Conservation (phyloP, 2,329 filamentous ascomycete species). For the Claviceps humidiphila region DNA sequence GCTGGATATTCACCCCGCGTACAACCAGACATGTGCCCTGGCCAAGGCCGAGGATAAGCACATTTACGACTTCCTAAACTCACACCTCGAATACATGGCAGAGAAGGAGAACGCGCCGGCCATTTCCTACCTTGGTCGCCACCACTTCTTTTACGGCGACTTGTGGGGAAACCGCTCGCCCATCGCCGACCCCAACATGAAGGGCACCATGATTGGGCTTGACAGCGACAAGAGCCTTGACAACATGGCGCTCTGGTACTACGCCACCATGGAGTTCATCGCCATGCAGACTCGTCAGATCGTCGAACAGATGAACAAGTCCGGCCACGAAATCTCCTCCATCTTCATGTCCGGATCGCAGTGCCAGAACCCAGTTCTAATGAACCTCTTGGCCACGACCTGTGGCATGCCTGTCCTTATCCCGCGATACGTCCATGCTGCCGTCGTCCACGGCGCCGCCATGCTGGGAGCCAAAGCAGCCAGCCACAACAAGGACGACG, state of each 20-base stretch:
- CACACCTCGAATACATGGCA: slow-evolving; percentile 66
- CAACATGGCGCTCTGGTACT: slow-evolving; percentile 83
- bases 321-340: slow-evolving; percentile 74
- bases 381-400: slow-evolving; percentile 79
- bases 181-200: slow-evolving; percentile 86
- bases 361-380: slow-evolving; percentile 88
- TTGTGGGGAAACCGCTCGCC: slow-evolving; percentile 94
- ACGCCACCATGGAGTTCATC: slow-evolving; percentile 95
- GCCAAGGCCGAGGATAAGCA: slow-evolving; percentile 74
- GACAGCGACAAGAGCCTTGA: slow-evolving; percentile 78
- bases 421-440: slow-evolving; percentile 84
- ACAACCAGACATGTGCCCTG: slow-evolving; percentile 63
- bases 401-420: slow-evolving; percentile 91
- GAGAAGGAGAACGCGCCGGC: slow-evolving; percentile 57
- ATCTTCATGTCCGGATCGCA: slow-evolving; percentile 99
- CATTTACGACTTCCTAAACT: slow-evolving; percentile 91
- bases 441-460: slow-evolving; percentile 93
- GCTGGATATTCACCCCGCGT: slow-evolving; percentile 87
- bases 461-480: slow-evolving; percentile 98
- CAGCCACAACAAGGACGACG: slow-evolving; percentile 52
- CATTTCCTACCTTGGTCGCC: slow-evolving; percentile 74
- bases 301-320: slow-evolving; percentile 80
- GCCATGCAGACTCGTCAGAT: slow-evolving; percentile 95
- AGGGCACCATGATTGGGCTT: slow-evolving; percentile 75
- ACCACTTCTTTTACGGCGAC: slow-evolving; percentile 98